Evolutionary conservation across 176 grass and related monocot species (phyloP).

Genomic region (Aechmea fasciata): DNA sequence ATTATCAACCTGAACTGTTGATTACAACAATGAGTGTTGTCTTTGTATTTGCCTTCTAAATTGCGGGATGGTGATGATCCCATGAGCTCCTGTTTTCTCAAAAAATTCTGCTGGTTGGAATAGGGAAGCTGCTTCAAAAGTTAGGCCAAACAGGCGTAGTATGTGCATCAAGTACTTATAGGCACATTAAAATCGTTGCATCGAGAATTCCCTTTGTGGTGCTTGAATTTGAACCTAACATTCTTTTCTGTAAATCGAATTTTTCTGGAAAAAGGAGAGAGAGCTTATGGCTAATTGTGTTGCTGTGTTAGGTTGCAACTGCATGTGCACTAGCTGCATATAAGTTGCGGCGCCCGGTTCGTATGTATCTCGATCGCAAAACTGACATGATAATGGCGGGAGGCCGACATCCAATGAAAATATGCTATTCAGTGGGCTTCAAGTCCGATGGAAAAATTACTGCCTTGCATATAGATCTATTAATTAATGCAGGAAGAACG

Average conservation of each 20-base stretch:
- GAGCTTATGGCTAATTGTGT: neutral
- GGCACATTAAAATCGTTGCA: neutral
- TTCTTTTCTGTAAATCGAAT: too few relatives aligned
- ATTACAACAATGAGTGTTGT: too few relatives aligned
- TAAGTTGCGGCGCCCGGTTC: constrained; percentile 64
- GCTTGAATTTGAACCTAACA: neutral
- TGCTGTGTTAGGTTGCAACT: constrained; percentile 58
- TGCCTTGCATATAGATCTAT: constrained; percentile 77
- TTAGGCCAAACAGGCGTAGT: too few relatives aligned
- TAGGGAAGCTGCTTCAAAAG: too few relatives aligned
- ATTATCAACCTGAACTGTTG: too few relatives aligned
- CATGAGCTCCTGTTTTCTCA: too few relatives aligned
- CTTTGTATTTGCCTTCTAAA: too few relatives aligned
- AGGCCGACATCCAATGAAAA: constrained; percentile 98
- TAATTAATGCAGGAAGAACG: constrained; percentile 78
- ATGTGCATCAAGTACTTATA: neutral
- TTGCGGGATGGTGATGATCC: too few relatives aligned
- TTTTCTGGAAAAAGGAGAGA: neutral
- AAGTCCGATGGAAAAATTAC: constrained; percentile 81
- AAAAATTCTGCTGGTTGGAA: too few relatives aligned
- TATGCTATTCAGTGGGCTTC: constrained; percentile 84
- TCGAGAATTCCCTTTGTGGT: neutral
- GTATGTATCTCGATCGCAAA: constrained; percentile 88
- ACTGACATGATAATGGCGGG: constrained; percentile 87
- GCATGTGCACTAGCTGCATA: constrained; percentile 89